These are phyloP conservation scores for Aspergillus vadensis DNA, from an alignment of 2,329 filamentous ascomycete genomes.

Conservation along the genomic window DNA sequence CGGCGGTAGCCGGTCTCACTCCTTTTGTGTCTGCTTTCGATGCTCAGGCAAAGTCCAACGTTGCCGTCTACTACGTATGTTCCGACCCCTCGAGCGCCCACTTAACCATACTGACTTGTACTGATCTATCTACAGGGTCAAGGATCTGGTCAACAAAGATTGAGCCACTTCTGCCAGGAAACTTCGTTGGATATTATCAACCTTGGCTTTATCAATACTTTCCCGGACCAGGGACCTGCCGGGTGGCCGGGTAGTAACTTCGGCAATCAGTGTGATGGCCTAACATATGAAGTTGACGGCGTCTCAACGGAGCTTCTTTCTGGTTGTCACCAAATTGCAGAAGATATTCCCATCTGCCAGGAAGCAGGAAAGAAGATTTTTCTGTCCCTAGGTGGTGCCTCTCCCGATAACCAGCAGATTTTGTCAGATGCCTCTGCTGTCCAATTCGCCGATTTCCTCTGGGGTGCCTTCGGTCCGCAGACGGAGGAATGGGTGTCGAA, in stretches of 20 bases:
- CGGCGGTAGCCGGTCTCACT: conserved; percentile 36
- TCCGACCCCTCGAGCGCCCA: not conserved
- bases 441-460: conserved; percentile 54
- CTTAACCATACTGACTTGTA: not conserved
- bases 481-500: conserved; percentile 30
- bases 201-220: conserved; percentile 57
- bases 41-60: conserved; percentile 47
- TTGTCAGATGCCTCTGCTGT: conserved; percentile 41
- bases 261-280: conserved; percentile 55
- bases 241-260: conserved; percentile 59
- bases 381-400: conserved; percentile 52
- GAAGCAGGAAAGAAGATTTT: conserved; percentile 46
- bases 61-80: conserved; percentile 56
- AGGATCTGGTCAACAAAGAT: conserved; percentile 51
- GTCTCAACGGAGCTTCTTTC: conserved; percentile 45
- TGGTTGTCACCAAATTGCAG: conserved; percentile 47
- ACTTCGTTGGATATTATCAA: conserved; percentile 58
- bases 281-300: conserved; percentile 42
- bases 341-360: conserved; percentile 47
- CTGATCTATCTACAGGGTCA: conserved; percentile 48
- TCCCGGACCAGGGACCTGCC: conserved; percentile 49
- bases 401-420: conserved; percentile 47
- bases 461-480: conserved; percentile 53
- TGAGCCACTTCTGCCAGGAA: conserved; percentile 56
- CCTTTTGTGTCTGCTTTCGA: conserved; percentile 45